Conservation (phyloP, 768 basidiomycete species). For the Coprinopsis marcescibilis region DNA sequence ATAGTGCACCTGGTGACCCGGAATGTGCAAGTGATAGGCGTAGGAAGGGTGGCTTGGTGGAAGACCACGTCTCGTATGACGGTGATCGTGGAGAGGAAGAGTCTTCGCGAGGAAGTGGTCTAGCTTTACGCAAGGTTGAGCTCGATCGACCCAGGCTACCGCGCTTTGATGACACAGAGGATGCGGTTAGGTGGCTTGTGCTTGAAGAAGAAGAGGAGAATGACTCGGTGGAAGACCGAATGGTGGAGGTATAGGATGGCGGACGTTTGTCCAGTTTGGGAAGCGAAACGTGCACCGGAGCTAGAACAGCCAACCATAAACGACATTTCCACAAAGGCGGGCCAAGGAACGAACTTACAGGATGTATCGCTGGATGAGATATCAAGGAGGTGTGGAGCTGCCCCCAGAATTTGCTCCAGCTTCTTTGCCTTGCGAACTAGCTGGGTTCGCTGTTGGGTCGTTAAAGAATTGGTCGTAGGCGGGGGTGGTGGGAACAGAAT, state of each 20-base stretch:
- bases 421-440: conserved; percentile 55
- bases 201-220: not conserved
- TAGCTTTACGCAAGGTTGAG: conserved; percentile 2
- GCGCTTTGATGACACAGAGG: not conserved
- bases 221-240: conserved; percentile 8
- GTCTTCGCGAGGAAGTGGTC: not conserved
- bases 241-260: conserved; percentile 11
- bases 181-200: conserved; percentile 1
- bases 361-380: conserved; percentile 9
- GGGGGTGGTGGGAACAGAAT: conserved; percentile 44
- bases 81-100: not conserved
- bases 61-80: conserved; percentile 12
- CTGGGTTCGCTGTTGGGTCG: conserved; percentile 45
- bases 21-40: conserved; percentile 9
- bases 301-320: conserved; percentile 11
- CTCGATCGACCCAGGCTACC: not conserved
- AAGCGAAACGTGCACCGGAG: conserved; percentile 17
- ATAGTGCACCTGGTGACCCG: not conserved
- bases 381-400: conserved; percentile 54
- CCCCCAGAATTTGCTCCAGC: conserved; percentile 52
- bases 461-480: conserved; percentile 53
- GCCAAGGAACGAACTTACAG: conserved; percentile 16
- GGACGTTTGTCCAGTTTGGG: conserved; percentile 13
- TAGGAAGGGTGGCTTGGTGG: conserved; percentile 16
- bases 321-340: conserved; percentile 1